Conservation (phyloP, 371 early-diverging fungal genomes). For the Mucor circinelloides region DNA sequence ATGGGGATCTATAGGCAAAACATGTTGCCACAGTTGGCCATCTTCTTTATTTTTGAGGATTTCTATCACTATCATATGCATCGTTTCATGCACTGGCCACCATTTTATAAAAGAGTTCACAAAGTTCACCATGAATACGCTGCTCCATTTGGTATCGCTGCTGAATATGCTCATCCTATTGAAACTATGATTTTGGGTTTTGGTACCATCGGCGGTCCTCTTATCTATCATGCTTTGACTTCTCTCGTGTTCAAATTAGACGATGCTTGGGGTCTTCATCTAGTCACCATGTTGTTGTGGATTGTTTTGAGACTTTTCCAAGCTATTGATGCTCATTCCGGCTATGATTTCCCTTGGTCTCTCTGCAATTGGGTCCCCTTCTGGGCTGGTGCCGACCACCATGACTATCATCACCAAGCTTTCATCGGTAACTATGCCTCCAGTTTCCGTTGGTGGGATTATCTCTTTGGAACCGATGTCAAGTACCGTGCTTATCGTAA, state of each 20-base stretch:
- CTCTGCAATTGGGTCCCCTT: constrained; percentile 79
- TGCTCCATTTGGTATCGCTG: constrained; percentile 89
- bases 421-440: constrained; percentile 85
- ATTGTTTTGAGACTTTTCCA: constrained; percentile 79
- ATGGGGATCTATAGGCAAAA: constrained; percentile 24
- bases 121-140: constrained; percentile 94
- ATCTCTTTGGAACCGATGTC: constrained; percentile 78
- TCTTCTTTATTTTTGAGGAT: constrained; percentile 89
- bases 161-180: constrained; percentile 87
- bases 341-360: constrained; percentile 96
- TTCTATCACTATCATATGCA: constrained; percentile 85
- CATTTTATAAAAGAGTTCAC: constrained; percentile 89
- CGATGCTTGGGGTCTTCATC: constrained; percentile 70
- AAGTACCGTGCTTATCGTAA: constrained; percentile 72
- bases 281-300: constrained; percentile 84
- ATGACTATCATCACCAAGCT: constrained; percentile 84
- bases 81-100: constrained; percentile 87
- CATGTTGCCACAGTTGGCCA: constrained; percentile 56
- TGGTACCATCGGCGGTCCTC: constrained; percentile 77
- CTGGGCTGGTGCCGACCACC: constrained; percentile 85
- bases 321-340: constrained; percentile 93
- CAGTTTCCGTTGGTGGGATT: constrained; percentile 86
- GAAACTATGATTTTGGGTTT: constrained; percentile 81
- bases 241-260: constrained; percentile 21
- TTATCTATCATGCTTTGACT: constrained; percentile 46